Conservation (phyloP, 768 basidiomycete species). For the Coprinellus aureogranulatus region DNA sequence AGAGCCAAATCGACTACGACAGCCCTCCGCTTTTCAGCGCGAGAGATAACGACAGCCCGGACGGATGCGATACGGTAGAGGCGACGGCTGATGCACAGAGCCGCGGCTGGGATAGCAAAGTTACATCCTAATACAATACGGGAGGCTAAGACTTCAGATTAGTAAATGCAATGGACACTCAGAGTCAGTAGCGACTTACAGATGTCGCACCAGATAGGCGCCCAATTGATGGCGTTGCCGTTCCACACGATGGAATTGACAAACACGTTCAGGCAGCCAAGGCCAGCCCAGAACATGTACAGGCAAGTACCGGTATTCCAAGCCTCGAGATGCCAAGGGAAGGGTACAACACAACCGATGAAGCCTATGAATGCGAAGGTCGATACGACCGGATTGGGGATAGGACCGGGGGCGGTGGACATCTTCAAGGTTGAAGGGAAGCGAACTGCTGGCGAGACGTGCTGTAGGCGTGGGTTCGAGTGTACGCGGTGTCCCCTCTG, state of each 20-base stretch:
- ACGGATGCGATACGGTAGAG: conserved; percentile 37
- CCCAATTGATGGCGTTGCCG: conserved; percentile 50
- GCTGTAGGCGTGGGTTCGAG: too few species aligned
- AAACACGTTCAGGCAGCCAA: conserved; percentile 55
- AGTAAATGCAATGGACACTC: conserved; percentile 1
- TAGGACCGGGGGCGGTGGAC: conserved; percentile 17
- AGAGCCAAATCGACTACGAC: conserved; percentile 52
- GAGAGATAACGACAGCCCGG: conserved; percentile 20
- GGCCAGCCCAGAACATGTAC: conserved; percentile 48
- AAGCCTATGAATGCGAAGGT: conserved; percentile 56
- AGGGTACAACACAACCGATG: conserved; percentile 54
- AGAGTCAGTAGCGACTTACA: conserved; percentile 28
- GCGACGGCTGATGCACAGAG: conserved; percentile 39
- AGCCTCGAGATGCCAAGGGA: conserved; percentile 67
- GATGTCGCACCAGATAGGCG: conserved; percentile 67
- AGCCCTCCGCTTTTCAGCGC: background rate
- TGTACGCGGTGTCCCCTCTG: too few species aligned
- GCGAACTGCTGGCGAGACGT: too few species aligned
- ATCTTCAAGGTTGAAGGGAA: conserved; percentile 24
- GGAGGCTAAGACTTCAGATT: conserved; percentile 16
- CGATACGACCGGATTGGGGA: conserved; percentile 48
- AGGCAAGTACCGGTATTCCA: conserved; percentile 58
- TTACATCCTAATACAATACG: conserved; percentile 30
- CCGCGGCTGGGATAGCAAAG: conserved; percentile 33
- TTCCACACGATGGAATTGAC: conserved; percentile 74